These are phyloP conservation scores for Suillus cothurnatus DNA, from an alignment of 768 basidiomycete genomes.

Conservation along the genomic window DNA sequence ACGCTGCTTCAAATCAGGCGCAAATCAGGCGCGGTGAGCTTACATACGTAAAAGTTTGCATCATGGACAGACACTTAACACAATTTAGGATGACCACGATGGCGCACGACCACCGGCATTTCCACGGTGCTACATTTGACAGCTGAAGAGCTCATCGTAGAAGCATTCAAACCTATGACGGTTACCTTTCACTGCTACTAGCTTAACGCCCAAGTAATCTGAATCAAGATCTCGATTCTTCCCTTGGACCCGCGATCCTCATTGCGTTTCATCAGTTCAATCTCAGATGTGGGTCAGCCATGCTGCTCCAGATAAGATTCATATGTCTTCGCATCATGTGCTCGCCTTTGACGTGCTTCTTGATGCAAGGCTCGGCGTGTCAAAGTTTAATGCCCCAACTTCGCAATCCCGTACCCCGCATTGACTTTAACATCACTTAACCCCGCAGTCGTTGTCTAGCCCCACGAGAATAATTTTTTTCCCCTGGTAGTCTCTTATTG, in stretches of 20 bases:
- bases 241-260: conserved; percentile 25
- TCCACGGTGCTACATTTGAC: neutral
- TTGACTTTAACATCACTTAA: conserved; percentile 4
- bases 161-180: neutral
- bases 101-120: neutral
- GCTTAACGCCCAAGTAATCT: neutral
- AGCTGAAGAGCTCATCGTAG: neutral
- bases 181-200: neutral
- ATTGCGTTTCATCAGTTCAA: conserved; percentile 15
- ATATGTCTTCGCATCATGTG: conserved; percentile 25
- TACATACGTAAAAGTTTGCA: neutral
- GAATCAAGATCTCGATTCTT: conserved; percentile 5
- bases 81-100: conserved; percentile 3
- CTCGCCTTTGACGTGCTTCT: conserved; percentile 21
- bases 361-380: conserved; percentile 15
- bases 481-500: conserved; percentile 10
- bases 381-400: conserved; percentile 15
- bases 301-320: conserved; percentile 19
- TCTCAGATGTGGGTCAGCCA: conserved; percentile 22
- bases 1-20: neutral
- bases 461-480: neutral
- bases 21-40: conserved; percentile 4
- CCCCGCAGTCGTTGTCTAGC: conserved; percentile 3
- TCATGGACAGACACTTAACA: neutral
- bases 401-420: conserved; percentile 12